phyloP scores from a whole-genome alignment of 805 yeast species.

The Torulaspora microellipsoides region DNA sequence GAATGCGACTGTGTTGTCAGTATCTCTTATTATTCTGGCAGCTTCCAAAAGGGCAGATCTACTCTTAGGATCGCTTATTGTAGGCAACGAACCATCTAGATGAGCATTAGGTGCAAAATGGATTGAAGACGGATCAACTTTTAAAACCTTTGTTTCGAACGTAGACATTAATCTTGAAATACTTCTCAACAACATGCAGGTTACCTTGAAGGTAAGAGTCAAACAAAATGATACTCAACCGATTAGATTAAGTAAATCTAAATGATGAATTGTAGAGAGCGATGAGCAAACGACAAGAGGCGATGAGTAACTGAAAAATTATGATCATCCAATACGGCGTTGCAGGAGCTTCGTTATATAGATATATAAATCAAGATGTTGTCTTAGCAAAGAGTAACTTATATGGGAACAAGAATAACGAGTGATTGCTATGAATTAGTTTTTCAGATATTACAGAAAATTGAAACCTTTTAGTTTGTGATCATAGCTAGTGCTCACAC shows the following conservation, averaged over 20 bases:
- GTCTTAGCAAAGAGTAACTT: too few species aligned
- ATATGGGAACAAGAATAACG: too few species aligned
- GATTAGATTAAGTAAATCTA: background rate
- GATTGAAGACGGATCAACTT: constrained; percentile 52
- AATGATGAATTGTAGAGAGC: background rate
- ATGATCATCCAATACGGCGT: constrained; percentile 9
- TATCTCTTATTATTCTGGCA: constrained; percentile 45
- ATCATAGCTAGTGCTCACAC: constrained; percentile 12
- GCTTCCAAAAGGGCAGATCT: constrained; percentile 51
- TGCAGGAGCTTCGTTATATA: background rate
- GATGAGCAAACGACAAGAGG: background rate
- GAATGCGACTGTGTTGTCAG: constrained; percentile 72
- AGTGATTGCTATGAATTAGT: too few species aligned
- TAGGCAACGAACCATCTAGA: constrained; percentile 39
- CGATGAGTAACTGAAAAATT: constrained; percentile 13
- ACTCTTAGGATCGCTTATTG: constrained; percentile 50
- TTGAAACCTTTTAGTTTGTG: constrained; percentile 7
- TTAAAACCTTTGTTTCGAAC: constrained; percentile 43
- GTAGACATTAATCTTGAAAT: constrained; percentile 8
- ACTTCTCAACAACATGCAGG: constrained; percentile 8
- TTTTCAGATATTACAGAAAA: constrained; percentile 1
- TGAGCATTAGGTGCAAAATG: constrained; percentile 38
- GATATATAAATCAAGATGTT: too few species aligned
- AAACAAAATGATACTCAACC: background rate
- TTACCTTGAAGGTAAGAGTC: constrained; percentile 1